A percentile compares a stretch with the other conserved stretches of the same genome.
Conservation (phyloP, 805 yeast genomes). For the Candida schatavii region DNA sequence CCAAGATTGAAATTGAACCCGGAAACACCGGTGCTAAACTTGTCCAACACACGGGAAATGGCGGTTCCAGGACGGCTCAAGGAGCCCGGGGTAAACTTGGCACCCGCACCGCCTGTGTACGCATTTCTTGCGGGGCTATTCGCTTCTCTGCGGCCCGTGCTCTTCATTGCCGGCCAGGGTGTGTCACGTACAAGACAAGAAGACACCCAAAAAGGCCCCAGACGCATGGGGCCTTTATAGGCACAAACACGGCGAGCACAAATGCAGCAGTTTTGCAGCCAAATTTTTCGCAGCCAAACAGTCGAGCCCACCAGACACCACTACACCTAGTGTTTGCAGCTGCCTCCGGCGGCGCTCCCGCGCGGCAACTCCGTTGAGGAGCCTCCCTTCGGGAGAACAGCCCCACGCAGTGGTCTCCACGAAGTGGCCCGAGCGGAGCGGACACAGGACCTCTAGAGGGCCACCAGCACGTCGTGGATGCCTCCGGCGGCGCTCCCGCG, state of each 20-base stretch:
- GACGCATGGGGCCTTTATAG: no score
- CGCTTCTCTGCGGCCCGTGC: no score
- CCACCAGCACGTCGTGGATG: background rate
- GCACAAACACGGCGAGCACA: no score
- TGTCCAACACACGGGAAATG: slow-evolving; percentile 19
- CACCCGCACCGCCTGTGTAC: no score
- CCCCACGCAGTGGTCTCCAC: background rate
- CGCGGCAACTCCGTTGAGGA: no score
- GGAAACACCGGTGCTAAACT: slow-evolving; percentile 13
- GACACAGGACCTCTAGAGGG: background rate
- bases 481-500: background rate
- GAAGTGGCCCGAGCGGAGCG: background rate
- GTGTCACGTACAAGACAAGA: no score
- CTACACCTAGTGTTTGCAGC: no score
- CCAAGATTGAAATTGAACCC: slow-evolving; percentile 1
- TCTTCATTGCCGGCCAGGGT: no score
- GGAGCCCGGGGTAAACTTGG: background rate
- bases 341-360: background rate
- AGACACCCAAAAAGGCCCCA: no score
- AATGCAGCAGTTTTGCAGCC: background rate
- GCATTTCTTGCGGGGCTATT: no score
- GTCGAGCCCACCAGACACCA: no score
- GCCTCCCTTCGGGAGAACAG: background rate
- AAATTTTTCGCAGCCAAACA: background rate
- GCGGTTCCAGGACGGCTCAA: slow-evolving; percentile 12